Conservation (phyloP, 2,329 filamentous ascomycete species). For the Apiospora marii region DNA sequence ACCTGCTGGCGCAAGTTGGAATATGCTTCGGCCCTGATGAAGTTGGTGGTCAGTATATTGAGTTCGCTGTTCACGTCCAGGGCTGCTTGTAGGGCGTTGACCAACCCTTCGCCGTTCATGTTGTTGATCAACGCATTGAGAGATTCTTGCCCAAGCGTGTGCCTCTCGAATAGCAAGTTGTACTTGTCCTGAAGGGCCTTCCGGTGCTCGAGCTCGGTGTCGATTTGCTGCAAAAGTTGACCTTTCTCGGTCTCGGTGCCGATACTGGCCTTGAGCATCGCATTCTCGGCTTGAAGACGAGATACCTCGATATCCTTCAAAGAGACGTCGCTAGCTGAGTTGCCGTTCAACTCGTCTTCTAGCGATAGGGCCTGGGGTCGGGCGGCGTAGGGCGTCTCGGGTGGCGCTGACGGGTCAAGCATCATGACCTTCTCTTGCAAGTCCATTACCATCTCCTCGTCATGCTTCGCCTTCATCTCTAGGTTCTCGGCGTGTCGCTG, state of each 20-base stretch:
- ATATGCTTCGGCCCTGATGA: constrained; percentile 61
- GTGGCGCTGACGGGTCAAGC: constrained; percentile 40
- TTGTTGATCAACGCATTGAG: constrained; percentile 61
- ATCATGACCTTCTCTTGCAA: constrained; percentile 65
- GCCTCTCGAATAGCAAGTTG: constrained; percentile 65
- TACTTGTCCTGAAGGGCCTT: constrained; percentile 62
- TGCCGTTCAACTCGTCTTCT: constrained; percentile 67
- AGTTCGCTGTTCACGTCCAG: constrained; percentile 41
- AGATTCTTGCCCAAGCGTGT: constrained; percentile 64
- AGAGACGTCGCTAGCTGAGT: constrained; percentile 49
- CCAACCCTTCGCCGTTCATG: constrained; percentile 64
- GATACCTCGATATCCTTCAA: constrained; percentile 60
- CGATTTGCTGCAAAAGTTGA: constrained; percentile 62
- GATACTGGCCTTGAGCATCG: constrained; percentile 62
- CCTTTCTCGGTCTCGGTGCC: constrained; percentile 62
- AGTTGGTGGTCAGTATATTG: constrained; percentile 54
- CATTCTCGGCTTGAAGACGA: constrained; percentile 68
- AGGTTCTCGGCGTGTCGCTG: constrained; percentile 41
- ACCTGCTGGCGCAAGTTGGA: constrained; percentile 59
- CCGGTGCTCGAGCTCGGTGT: constrained; percentile 58
- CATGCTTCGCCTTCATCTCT: constrained; percentile 54
- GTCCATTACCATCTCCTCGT: constrained; percentile 64
- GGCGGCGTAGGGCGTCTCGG: constrained; percentile 47
- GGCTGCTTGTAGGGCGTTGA: constrained; percentile 46
- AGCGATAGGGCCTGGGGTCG: constrained; percentile 45